A percentile compares a stretch with the other conserved stretches of the same genome.
Evolutionary conservation across 371 early-diverging fungal genomes (phyloP).

Genomic region (Umbelopsis sp.): DNA sequence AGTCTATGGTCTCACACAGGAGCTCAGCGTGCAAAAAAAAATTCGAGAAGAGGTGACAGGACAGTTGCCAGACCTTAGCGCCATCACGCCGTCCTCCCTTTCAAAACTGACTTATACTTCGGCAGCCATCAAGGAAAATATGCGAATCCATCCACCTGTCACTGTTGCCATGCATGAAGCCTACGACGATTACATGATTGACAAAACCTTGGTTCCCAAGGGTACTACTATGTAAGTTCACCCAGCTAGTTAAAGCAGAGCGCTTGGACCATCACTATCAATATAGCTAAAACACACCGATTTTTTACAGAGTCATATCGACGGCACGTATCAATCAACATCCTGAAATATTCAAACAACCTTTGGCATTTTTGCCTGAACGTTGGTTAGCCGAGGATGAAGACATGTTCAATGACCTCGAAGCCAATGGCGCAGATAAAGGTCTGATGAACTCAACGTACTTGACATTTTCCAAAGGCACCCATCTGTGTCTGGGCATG

Average conservation of each 20-base stretch:
- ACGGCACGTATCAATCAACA: neutral
- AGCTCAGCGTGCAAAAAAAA: neutral
- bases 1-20: slow-evolving; percentile 2
- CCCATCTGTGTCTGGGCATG: slow-evolving; percentile 11
- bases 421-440: neutral
- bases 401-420: neutral
- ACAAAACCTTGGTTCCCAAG: neutral
- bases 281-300: no score
- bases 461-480: slow-evolving; percentile 10
- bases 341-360: neutral
- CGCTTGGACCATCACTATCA: no score
- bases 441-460: neutral
- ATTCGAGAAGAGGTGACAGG: neutral
- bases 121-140: neutral
- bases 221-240: neutral
- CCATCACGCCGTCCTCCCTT: neutral
- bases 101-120: neutral
- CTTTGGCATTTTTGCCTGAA: neutral
- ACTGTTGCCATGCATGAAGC: neutral
- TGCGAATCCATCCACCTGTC: neutral
- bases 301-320: neutral
- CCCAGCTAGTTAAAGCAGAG: neutral
- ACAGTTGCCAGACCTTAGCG: neutral
- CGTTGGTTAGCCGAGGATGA: neutral
- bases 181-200: neutral